Conservation (phyloP, 2,329 filamentous ascomycete species). For the Xylaria hypoxylon region DNA sequence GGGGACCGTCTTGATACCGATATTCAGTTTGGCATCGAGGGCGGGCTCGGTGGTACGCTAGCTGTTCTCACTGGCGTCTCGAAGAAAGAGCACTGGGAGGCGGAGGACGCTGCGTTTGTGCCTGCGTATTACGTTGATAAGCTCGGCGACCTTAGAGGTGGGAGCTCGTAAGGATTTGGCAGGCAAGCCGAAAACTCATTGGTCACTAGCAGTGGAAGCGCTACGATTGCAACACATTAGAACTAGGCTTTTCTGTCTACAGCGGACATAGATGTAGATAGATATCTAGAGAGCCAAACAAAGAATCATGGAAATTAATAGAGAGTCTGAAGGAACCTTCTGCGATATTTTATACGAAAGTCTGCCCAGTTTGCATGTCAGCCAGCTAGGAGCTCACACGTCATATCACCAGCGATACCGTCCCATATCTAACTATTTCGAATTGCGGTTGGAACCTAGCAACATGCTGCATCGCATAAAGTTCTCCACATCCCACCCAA, state of each 20-base stretch:
- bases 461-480: slow-evolving; percentile 31
- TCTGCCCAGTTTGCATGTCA: not conserved
- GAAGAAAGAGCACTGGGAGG: slow-evolving; percentile 85
- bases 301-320: slow-evolving; percentile 10
- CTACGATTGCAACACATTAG: not conserved
- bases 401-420: slow-evolving; percentile 5
- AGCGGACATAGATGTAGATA: slow-evolving; percentile 20
- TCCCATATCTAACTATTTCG: not conserved
- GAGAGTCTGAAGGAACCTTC: not conserved
- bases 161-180: slow-evolving; percentile 36
- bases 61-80: slow-evolving; percentile 91
- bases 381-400: not conserved
- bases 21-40: slow-evolving; percentile 94
- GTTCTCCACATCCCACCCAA: slow-evolving; percentile 38
- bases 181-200: not conserved
- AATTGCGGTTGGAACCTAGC: slow-evolving; percentile 3
- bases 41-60: slow-evolving; percentile 88
- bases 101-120: slow-evolving; percentile 73
- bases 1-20: slow-evolving; percentile 95
- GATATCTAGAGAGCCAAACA: slow-evolving; percentile 23
- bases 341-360: not conserved
- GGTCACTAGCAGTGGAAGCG: not conserved
- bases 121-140: slow-evolving; percentile 88
- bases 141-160: slow-evolving; percentile 77
- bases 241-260: not conserved